Evolutionary conservation across 441 rosid species (phyloP).

Genomic region (Euphorbia celastroides): DNA sequence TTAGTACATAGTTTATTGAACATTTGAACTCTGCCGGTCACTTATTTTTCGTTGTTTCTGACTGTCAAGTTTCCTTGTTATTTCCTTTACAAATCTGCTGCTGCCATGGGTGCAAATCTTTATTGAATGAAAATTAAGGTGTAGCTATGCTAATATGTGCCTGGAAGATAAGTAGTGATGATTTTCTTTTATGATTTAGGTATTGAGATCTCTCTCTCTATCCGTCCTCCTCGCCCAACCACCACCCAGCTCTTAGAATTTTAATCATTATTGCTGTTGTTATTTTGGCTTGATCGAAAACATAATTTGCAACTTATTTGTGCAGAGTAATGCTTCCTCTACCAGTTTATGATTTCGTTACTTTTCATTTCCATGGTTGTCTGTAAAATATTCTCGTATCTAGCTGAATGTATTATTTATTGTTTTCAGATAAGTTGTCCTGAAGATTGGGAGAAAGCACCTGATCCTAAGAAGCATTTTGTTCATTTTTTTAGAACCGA

Average conservation of each 20-base stretch:
- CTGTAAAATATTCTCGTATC: slow-evolving; percentile 15
- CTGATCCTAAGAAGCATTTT: slow-evolving; percentile 87
- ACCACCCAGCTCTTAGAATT: not conserved
- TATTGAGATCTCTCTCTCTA: not conserved
- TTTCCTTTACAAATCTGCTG: not conserved
- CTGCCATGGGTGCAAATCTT: not conserved
- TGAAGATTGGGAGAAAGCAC: slow-evolving; percentile 72
- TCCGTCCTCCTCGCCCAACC: not conserved
- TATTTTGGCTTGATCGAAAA: not conserved
- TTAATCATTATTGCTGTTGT: not conserved
- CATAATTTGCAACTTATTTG: not conserved
- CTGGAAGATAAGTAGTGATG: not conserved
- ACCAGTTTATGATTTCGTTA: not conserved
- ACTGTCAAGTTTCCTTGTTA: not conserved
- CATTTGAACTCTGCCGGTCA: not conserved
- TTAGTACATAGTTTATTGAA: not conserved
- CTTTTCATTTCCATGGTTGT: slow-evolving; percentile 9
- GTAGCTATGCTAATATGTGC: not conserved
- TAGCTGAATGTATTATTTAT: slow-evolving; percentile 14
- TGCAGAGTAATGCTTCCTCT: not conserved
- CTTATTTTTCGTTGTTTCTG: slow-evolving; percentile 1
- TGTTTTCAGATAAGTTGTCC: slow-evolving; percentile 76
- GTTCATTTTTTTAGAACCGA: slow-evolving; percentile 95
- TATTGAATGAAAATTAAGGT: not conserved
- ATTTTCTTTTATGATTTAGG: not conserved